Evolutionary conservation across 75 land plant species (phyloP).

Genomic region (Cunninghamia lanceolata): DNA sequence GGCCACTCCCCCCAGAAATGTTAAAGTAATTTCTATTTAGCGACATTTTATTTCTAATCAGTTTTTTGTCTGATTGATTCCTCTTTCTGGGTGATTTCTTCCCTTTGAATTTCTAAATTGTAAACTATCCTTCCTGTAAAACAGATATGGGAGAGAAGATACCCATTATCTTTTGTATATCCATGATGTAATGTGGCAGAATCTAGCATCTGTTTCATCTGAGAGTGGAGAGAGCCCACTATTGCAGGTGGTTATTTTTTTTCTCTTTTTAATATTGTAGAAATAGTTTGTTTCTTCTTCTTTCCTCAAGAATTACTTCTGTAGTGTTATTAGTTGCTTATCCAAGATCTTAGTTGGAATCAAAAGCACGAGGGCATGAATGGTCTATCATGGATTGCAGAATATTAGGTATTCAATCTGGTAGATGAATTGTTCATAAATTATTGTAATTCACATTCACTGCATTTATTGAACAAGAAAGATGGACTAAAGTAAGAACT

Average conservation of each 20-base stretch:
- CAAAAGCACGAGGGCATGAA: background rate
- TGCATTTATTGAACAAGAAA: background rate
- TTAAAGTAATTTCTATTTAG: conserved; percentile 43
- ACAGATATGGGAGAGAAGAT: conserved; percentile 95
- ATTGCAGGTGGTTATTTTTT: conserved; percentile 46
- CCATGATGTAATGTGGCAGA: conserved; percentile 61
- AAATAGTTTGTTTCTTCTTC: background rate
- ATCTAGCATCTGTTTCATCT: conserved; percentile 33
- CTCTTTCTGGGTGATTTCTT: background rate
- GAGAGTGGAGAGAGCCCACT: conserved; percentile 42
- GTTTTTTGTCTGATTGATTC: background rate
- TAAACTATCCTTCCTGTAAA: conserved; percentile 3
- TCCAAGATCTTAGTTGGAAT: background rate
- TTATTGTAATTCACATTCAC: background rate
- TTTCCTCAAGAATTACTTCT: no score
- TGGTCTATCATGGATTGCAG: background rate
- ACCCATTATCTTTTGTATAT: conserved; percentile 89
- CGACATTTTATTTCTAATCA: background rate
- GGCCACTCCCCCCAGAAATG: conserved; percentile 90
- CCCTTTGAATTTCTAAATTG: conserved; percentile 6
- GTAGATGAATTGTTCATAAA: background rate
- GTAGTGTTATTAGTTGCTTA: background rate
- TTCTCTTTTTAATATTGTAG: background rate
- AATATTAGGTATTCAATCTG: background rate
- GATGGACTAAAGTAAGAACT: background rate